phyloP scores from a whole-genome alignment of 345 rosid species.

The Melastoma malabathricum region DNA sequence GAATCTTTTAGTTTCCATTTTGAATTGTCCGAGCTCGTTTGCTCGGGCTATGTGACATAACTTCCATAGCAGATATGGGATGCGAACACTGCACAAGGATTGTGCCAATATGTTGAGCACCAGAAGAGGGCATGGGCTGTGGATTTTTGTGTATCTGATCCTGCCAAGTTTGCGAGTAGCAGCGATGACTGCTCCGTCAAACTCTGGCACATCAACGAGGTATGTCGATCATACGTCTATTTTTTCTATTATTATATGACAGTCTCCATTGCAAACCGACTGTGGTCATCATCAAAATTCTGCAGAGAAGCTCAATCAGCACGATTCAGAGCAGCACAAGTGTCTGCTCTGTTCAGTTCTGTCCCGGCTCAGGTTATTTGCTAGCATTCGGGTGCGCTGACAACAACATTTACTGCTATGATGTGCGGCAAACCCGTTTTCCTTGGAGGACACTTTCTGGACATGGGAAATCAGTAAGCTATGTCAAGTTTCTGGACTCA shows the following conservation, averaged over 20 bases:
- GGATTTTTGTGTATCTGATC: slow-evolving; percentile 71
- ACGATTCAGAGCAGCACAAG: slow-evolving; percentile 66
- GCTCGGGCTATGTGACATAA: too few species aligned
- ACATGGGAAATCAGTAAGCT: slow-evolving; percentile 82
- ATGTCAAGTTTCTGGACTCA: slow-evolving; percentile 70
- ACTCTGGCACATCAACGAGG: slow-evolving; percentile 72
- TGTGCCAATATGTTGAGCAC: slow-evolving; percentile 61
- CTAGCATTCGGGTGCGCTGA: slow-evolving; percentile 83
- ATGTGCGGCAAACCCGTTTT: slow-evolving; percentile 47
- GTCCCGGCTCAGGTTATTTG: slow-evolving; percentile 46
- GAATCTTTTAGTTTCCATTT: too few species aligned
- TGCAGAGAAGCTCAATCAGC: slow-evolving; percentile 62
- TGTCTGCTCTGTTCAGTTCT: slow-evolving; percentile 81
- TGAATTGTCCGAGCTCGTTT: too few species aligned
- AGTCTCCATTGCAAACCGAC: too few species aligned
- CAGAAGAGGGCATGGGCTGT: slow-evolving; percentile 89
- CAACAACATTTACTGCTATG: slow-evolving; percentile 68
- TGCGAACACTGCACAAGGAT: slow-evolving; percentile 59
- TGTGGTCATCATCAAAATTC: neutral
- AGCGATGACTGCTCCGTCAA: slow-evolving; percentile 86
- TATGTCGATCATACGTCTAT: too few species aligned
- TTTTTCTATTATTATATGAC: too few species aligned
- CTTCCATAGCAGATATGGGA: slow-evolving; percentile 58
- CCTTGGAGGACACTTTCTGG: slow-evolving; percentile 72
- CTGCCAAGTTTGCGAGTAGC: slow-evolving; percentile 79